phyloP scores from a whole-genome alignment of 2,329 filamentous ascomycete species.

The Graphilbum fragrans region DNA sequence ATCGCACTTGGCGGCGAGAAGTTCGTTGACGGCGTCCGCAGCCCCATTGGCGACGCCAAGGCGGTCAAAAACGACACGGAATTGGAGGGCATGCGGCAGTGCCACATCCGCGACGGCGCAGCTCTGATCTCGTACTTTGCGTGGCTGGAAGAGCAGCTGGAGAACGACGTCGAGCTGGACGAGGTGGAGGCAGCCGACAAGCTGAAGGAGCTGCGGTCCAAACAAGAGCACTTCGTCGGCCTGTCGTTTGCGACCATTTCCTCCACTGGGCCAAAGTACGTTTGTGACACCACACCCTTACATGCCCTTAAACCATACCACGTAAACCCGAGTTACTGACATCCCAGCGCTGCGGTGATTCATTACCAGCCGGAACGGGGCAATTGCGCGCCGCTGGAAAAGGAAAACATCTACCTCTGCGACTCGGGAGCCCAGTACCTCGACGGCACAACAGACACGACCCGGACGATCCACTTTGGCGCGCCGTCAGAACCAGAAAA shows the following conservation, averaged over 20 bases:
- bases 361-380: conserved; percentile 87
- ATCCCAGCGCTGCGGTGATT: conserved; percentile 73
- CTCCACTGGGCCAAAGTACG: conserved; percentile 68
- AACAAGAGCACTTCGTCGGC: conserved; percentile 66
- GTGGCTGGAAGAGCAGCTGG: conserved; percentile 86
- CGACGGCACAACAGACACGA: conserved; percentile 94
- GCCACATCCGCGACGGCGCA: conserved; percentile 86
- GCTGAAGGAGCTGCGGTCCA: conserved; percentile 61
- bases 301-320: too few relatives aligned
- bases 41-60: conserved; percentile 81
- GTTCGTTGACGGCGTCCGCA: conserved; percentile 74
- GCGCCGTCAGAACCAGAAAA: conserved; percentile 71
- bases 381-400: conserved; percentile 72
- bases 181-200: conserved; percentile 90
- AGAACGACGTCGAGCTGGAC: conserved; percentile 62
- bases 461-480: conserved; percentile 85
- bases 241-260: conserved; percentile 95
- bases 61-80: conserved; percentile 89
- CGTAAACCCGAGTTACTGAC: background rate
- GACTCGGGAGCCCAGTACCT: conserved; percentile 95
- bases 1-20: conserved; percentile 75
- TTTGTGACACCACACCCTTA: too few relatives aligned
- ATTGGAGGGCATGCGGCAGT: conserved; percentile 82
- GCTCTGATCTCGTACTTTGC: conserved; percentile 88
- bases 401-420: conserved; percentile 79